Evolutionary conservation across 2,329 filamentous ascomycete species (phyloP), one percentile per base, ranked within the genome.

Genomic region (Juglanconis sp.): DNA sequence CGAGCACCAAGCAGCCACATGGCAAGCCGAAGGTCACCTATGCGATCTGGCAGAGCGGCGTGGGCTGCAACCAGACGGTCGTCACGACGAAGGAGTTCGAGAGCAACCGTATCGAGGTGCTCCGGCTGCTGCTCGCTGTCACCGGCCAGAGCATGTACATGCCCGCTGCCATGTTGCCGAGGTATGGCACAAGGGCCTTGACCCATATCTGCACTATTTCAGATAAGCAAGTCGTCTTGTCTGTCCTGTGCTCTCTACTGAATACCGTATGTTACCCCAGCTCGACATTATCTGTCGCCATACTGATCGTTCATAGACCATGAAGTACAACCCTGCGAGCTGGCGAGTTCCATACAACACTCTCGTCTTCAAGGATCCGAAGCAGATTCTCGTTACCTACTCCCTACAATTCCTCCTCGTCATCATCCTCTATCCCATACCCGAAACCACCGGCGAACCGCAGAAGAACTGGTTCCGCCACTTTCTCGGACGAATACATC

Each of bases 1-100:
- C 94, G 0, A 83, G 97, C 15, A 91, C 94, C 9, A 85, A 81
- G 60, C 84, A 90, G 47, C 81, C 86, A 13, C 82, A 87, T 59
- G 85, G 86, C 57, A 92, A 89, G 70, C 83, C 84, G 64, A 96
- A 95, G 72, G 90, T 97, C 59, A 90, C 89, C 7, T 96, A 95
- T 75, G 89, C 92, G 57, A 98, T 99, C 71, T 99, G 95, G 95
- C 92, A 97, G 77, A 98, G 91, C 70, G 95, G 95, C 52, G 94
- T 99, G 35, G 95, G 95, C 13, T 98, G 94, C 79, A 96, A 96
- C 73, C 91, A 90, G 15, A 86, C 92, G 5, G 87, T 96, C 67
- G 88, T 88, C 9, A 94, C 92, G 3, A 97, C 88, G 56, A 96
- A 92, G 73, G 93, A 98, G 68, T 89, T 91, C 61, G 95, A 99